These are phyloP conservation scores for Corylus avellana DNA, from an alignment of 306 rosid genomes.

Conservation along the genomic window DNA sequence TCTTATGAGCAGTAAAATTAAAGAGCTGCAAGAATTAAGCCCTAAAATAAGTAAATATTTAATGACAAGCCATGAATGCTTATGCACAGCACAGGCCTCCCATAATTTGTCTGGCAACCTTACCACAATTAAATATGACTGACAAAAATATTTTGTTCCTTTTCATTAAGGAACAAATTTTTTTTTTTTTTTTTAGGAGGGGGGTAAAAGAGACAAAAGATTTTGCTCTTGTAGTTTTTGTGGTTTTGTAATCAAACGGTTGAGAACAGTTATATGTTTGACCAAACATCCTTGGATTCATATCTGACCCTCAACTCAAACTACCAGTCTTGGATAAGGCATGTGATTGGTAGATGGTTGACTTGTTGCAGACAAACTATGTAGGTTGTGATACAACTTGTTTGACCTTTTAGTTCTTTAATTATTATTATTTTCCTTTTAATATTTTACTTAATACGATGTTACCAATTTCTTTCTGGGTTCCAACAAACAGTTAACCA, in stretches of 20 bases:
- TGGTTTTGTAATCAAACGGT: not conserved
- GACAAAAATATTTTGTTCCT: not conserved
- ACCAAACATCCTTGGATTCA: not conserved
- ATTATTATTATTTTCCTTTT: not conserved
- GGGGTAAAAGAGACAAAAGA: not conserved
- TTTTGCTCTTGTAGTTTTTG: not conserved
- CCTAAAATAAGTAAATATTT: not conserved
- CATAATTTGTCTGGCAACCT: not conserved
- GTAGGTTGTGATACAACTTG: not conserved
- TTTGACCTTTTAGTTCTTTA: constrained; percentile 1
- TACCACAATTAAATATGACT: not conserved
- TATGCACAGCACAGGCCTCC: no score
- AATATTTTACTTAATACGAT: not conserved
- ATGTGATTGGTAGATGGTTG: constrained; percentile 39
- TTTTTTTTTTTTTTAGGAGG: no score
- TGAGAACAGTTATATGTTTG: not conserved
- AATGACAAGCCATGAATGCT: not conserved
- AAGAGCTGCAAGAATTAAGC: not conserved
- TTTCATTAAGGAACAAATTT: not conserved
- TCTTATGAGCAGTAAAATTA: not conserved
- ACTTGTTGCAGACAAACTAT: constrained; percentile 7
- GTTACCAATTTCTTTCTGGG: no score
- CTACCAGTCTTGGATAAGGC: constrained; percentile 44
- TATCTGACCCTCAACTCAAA: constrained; percentile 20
- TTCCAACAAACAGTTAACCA: no score